Conservation (phyloP, 1,284 basidiomycete species). For the Neolentinus lepideus region DNA sequence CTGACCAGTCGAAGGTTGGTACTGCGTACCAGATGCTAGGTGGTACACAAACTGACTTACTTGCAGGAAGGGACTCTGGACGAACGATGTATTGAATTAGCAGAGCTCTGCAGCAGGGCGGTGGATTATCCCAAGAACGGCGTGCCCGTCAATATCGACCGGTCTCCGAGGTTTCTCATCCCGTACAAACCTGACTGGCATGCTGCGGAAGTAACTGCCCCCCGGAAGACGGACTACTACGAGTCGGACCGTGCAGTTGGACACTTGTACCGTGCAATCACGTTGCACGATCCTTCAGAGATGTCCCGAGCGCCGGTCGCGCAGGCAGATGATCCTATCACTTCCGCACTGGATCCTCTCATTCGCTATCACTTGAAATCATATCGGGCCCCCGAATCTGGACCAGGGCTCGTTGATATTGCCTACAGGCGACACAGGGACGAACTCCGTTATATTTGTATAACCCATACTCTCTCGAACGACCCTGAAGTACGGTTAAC, state of each 20-base stretch:
- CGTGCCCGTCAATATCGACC: slow-evolving; percentile 47
- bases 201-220: slow-evolving; percentile 50
- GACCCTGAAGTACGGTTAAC: slow-evolving; percentile 45
- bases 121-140: slow-evolving; percentile 75
- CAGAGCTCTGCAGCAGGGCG: slow-evolving; percentile 58
- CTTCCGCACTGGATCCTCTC: slow-evolving; percentile 29
- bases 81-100: slow-evolving; percentile 51
- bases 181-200: slow-evolving; percentile 74
- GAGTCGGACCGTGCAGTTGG: slow-evolving; percentile 61
- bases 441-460: slow-evolving; percentile 62
- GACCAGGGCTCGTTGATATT: neutral
- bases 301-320: slow-evolving; percentile 11
- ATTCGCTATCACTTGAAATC: slow-evolving; percentile 21
- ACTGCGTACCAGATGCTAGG: neutral
- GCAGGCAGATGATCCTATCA: slow-evolving; percentile 36
- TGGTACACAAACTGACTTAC: slow-evolving; percentile 7
- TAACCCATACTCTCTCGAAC: slow-evolving; percentile 61
- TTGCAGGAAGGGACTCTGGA: slow-evolving; percentile 61
- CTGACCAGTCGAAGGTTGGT: slow-evolving; percentile 61
- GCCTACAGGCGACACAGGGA: slow-evolving; percentile 45
- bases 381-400: neutral
- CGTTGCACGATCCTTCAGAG: slow-evolving; percentile 32
- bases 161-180: slow-evolving; percentile 43
- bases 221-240: slow-evolving; percentile 61
- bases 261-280: slow-evolving; percentile 55